A percentile compares a stretch with the other conserved stretches of the same genome.
These are phyloP conservation scores for Xanthoconium purpureum DNA, from an alignment of 768 basidiomycete genomes.

Conservation along the genomic window DNA sequence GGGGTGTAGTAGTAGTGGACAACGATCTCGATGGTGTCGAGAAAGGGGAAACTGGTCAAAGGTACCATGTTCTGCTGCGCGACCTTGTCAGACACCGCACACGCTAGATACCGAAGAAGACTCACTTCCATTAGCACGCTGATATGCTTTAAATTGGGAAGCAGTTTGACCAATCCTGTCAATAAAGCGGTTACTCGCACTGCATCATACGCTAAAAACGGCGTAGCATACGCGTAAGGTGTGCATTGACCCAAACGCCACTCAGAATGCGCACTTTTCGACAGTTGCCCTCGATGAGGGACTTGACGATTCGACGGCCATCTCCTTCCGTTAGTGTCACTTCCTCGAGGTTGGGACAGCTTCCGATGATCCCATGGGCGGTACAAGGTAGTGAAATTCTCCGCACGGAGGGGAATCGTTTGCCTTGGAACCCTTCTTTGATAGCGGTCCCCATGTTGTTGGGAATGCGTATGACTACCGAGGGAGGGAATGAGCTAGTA, in stretches of 20 bases:
- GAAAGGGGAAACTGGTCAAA: neutral
- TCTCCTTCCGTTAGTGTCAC: constrained; percentile 4
- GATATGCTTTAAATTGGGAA: constrained; percentile 11
- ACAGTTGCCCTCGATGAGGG: constrained; percentile 5
- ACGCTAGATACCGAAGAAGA: neutral
- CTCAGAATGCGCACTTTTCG: constrained; percentile 3
- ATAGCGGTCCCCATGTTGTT: neutral
- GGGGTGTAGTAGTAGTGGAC: neutral
- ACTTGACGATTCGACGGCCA: constrained; percentile 1
- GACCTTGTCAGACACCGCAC: neutral
- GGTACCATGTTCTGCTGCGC: neutral
- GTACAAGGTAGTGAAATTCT: constrained; percentile 4
- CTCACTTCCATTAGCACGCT: neutral
- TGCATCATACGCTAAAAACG: constrained; percentile 2
- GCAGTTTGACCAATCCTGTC: constrained; percentile 2
- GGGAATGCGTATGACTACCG: constrained; percentile 3
- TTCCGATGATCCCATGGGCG: constrained; percentile 10
- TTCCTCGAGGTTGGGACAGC: constrained; percentile 12
- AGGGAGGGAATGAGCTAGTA: neutral
- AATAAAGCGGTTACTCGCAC: neutral
- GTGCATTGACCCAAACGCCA: too few species aligned
- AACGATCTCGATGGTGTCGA: constrained; percentile 1
- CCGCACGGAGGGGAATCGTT: constrained; percentile 4
- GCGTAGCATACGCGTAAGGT: neutral
- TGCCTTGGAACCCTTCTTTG: constrained; percentile 5